Evolutionary conservation across 2,329 filamentous ascomycete species (phyloP).

Genomic region (Pseudofabraea citricarpa): DNA sequence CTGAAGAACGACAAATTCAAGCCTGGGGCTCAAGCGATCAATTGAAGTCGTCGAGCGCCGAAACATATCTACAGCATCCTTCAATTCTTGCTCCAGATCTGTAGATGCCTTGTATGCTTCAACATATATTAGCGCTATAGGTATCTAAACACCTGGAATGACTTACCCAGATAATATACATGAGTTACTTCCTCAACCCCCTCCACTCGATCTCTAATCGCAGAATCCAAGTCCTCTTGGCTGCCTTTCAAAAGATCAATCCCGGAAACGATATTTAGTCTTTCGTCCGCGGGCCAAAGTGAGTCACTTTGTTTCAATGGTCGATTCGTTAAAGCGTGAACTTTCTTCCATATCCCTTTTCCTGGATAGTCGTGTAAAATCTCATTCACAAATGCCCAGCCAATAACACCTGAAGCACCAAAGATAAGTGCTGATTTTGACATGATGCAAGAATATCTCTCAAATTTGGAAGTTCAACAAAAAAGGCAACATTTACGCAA

Average conservation of each 20-base stretch:
- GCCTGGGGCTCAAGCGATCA: conserved; percentile 27
- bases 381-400: conserved; percentile 44
- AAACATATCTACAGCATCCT: conserved; percentile 37
- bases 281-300: conserved; percentile 33
- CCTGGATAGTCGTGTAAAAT: conserved; percentile 40
- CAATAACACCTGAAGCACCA: conserved; percentile 43
- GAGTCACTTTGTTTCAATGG: conserved; percentile 29
- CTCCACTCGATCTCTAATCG: conserved; percentile 28
- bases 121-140: background rate
- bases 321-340: conserved; percentile 43
- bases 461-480: no score
- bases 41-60: conserved; percentile 31
- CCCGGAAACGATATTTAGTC: conserved; percentile 35
- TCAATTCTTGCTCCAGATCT: conserved; percentile 32
- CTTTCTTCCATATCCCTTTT: conserved; percentile 36
- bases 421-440: conserved; percentile 19
- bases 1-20: conserved; percentile 33
- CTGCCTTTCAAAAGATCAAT: conserved; percentile 34
- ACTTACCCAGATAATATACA: conserved; percentile 35
- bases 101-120: conserved; percentile 35
- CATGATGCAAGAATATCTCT: no score
- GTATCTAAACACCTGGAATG: background rate
- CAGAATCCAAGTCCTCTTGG: conserved; percentile 33
- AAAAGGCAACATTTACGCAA: no score
- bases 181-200: conserved; percentile 35